These are phyloP conservation scores for Trichomonas gallinae DNA, from an alignment of 208 protist species.

Conservation along the genomic window DNA sequence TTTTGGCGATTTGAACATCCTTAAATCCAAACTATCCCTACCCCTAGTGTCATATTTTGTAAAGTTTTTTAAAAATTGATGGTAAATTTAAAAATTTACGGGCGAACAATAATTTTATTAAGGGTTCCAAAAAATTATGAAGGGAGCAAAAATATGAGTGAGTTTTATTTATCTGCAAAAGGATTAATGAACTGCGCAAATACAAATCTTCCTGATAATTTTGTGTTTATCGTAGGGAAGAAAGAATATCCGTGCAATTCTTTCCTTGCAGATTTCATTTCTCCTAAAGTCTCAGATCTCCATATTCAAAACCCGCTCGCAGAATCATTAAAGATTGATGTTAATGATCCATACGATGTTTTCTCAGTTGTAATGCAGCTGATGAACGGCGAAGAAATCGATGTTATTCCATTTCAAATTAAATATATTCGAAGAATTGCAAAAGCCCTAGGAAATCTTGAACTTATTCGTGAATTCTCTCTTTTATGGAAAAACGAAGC, in stretches of 20 bases:
- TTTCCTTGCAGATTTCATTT: background rate
- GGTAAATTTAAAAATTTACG: too few relatives aligned
- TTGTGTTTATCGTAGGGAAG: background rate
- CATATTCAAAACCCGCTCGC: background rate
- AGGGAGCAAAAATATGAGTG: background rate
- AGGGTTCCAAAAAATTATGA: too few relatives aligned
- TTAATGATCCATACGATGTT: background rate
- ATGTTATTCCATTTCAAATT: background rate
- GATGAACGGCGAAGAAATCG: background rate
- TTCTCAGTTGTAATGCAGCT: background rate
- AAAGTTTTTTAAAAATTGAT: too few relatives aligned
- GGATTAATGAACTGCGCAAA: background rate
- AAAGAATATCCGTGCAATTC: background rate
- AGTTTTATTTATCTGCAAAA: background rate
- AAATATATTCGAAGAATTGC: background rate
- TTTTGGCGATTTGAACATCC: too few relatives aligned
- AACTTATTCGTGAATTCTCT: background rate
- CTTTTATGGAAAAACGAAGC: background rate
- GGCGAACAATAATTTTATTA: too few relatives aligned
- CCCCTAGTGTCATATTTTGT: too few relatives aligned
- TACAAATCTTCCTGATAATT: background rate
- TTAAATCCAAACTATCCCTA: too few relatives aligned
- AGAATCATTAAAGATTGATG: background rate
- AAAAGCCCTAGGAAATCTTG: background rate
- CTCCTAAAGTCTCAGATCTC: background rate